Evolutionary conservation across 2,329 filamentous ascomycete species (phyloP).

Genomic region (Exutisphaerella laricina): DNA sequence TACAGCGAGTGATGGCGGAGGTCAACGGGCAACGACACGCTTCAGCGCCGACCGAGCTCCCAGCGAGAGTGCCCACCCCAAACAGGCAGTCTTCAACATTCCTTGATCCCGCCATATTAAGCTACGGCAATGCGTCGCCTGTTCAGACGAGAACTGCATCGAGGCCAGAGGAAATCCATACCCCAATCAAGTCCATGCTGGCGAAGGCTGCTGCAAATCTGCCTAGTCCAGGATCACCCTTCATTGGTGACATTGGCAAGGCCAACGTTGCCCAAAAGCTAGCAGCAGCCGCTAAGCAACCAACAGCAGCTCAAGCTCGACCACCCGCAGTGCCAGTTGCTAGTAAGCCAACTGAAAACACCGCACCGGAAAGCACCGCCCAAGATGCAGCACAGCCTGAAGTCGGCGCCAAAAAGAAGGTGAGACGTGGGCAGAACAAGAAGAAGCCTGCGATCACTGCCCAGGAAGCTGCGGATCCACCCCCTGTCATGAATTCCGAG

Average conservation of each 20-base stretch:
- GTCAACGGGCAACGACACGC: conserved; percentile 14
- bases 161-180: conserved; percentile 32
- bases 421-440: conserved; percentile 40
- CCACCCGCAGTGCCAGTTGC: conserved; percentile 8
- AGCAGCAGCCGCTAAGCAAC: conserved; percentile 14
- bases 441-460: conserved; percentile 30
- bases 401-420: conserved; percentile 42
- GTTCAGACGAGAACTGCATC: conserved; percentile 21
- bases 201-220: conserved; percentile 33
- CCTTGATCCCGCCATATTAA: conserved; percentile 78
- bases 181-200: conserved; percentile 39
- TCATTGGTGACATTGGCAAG: conserved; percentile 30
- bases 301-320: conserved; percentile 2
- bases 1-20: conserved; percentile 6
- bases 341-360: conserved; percentile 9
- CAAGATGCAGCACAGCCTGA: conserved; percentile 16
- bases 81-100: conserved; percentile 47
- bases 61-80: conserved; percentile 23
- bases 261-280: conserved; percentile 24
- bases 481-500: conserved; percentile 31
- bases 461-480: conserved; percentile 22
- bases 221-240: conserved; percentile 36
- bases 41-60: conserved; percentile 17
- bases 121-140: conserved; percentile 46
- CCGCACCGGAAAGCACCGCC: conserved; percentile 1